These are phyloP conservation scores for Gracilaria domingensis DNA, from an alignment of 23 red algal genomes.

Conservation along the genomic window DNA sequence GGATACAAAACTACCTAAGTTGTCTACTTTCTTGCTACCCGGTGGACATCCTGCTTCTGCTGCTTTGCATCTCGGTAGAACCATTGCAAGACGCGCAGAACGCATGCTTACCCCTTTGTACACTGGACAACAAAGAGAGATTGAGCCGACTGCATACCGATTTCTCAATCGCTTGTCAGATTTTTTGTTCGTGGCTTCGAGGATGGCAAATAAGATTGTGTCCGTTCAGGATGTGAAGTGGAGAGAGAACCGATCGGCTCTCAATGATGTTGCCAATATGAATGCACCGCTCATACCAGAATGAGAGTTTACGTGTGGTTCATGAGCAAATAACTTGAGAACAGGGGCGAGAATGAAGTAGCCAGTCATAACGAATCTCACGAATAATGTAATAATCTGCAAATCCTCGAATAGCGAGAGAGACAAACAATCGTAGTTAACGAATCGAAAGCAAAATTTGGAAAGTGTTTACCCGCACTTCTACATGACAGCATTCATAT, in stretches of 20 bases:
- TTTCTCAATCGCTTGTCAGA: conserved; percentile 87
- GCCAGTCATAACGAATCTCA: too few species aligned
- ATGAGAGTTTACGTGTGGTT: too few species aligned
- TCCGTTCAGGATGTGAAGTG: conserved; percentile 28
- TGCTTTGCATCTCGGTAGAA: conserved; percentile 78
- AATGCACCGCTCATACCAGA: neutral
- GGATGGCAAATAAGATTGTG: conserved; percentile 68
- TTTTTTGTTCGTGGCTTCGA: conserved; percentile 76
- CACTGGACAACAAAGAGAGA: conserved; percentile 29
- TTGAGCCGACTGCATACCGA: conserved; percentile 59
- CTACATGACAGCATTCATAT: neutral
- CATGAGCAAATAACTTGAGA: too few species aligned
- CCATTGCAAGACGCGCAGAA: conserved; percentile 85
- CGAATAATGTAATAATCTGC: neutral
- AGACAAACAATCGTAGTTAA: neutral
- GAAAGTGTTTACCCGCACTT: neutral
- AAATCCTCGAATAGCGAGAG: neutral
- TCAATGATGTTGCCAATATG: conserved; percentile 2
- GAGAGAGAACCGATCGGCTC: conserved; percentile 21
- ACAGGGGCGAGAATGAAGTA: too few species aligned
- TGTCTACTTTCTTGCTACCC: conserved; percentile 91
- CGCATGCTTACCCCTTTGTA: conserved; percentile 59
- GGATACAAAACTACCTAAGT: conserved; percentile 55
- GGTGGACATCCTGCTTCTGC: conserved; percentile 78
- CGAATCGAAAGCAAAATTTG: neutral